Conservation (phyloP, 2,329 filamentous ascomycete species). For the Penicillium polonicum region DNA sequence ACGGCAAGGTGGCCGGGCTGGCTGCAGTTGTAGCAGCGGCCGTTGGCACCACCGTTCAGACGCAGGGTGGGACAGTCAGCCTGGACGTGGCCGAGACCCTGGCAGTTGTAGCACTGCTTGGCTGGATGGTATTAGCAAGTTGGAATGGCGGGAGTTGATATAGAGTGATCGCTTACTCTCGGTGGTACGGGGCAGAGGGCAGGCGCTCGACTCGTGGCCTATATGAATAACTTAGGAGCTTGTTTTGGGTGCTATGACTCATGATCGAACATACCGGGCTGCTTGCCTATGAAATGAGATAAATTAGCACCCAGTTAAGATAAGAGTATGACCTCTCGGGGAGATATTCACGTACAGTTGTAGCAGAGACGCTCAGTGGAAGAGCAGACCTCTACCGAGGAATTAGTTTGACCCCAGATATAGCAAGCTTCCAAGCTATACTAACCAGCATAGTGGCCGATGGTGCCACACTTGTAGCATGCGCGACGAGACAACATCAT, state of each 20-base stretch:
- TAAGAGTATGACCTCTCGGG: conserved; percentile 11
- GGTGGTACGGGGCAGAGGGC: conserved; percentile 92
- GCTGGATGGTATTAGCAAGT: conserved; percentile 50
- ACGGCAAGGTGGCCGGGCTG: conserved; percentile 89
- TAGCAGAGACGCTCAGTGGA: conserved; percentile 98
- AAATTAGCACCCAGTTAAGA: conserved; percentile 19
- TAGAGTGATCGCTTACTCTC: conserved; percentile 61
- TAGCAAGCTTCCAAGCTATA: conserved; percentile 10
- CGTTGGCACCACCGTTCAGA: conserved; percentile 74
- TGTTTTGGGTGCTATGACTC: conserved; percentile 10
- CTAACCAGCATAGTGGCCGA: conserved; percentile 64
- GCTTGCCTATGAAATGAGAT: conserved; percentile 39
- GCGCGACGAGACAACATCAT: conserved; percentile 84
- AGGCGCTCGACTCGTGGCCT: conserved; percentile 97
- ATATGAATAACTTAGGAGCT: conserved; percentile 22
- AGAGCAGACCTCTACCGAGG: conserved; percentile 80
- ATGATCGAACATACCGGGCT: conserved; percentile 42
- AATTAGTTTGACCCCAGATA: conserved; percentile 11
- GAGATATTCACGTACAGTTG: conserved; percentile 70
- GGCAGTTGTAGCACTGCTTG: conserved; percentile 99
- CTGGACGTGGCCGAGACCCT: conserved; percentile 96
- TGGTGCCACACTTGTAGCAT: conserved; percentile 76
- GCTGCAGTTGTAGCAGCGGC: conserved; percentile 95
- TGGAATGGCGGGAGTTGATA: conserved; percentile 4
- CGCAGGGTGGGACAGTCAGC: conserved; percentile 97